Base-by-base conservation (phyloP, 805 yeast genomes). In the Metschnikowia sp. region DNA sequence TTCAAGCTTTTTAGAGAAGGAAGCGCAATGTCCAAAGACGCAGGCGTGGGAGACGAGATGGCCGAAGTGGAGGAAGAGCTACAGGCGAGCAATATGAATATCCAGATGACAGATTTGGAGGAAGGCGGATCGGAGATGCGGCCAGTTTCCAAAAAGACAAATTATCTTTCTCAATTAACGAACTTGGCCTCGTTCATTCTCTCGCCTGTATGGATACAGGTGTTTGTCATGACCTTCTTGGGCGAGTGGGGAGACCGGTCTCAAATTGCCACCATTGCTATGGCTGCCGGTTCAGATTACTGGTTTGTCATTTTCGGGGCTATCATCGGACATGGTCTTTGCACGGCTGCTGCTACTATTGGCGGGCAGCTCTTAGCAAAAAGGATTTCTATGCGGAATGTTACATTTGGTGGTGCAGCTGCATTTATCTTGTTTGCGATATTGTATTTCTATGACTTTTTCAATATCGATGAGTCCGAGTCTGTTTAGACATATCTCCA, bases 231-330 rank as follows among this genome's bases (percentile, higher is more conserved):
- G 98, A 88, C 96, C 4, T 94, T 94, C 65, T 72, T 94, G 42
- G 99, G 97, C 51, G 99, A 94, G 71, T 90, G 98, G 96, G 99
- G 99, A 43, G 99, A 94, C 68, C 83, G 99, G 60, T 90, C 97
- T 10, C 99, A 94, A 71, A 89, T 94, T 47, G 96, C 97, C 38
- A 94, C 97, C 32, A 90, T 94, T 59, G 98, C 98, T 36, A 86
- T 94, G 95, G 97, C 98, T 44, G 96, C 99, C 1, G 97, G 97
- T 35, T 83, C 89, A 38, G 86, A 90, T 65, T 94, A 89, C 69
- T 84, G 94, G 91, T 76, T 76, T 56, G 96, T 91, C 35, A 88
- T 92, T 40, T 56, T 83, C 40, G 99, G 99, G 51, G 96, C 96
- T 18, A 81, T 89, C 34, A 65, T 85, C 37, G 99, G 99, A 32